phyloP scores from a whole-genome alignment of 305 asterid genomes.

The Plantago rigida region DNA sequence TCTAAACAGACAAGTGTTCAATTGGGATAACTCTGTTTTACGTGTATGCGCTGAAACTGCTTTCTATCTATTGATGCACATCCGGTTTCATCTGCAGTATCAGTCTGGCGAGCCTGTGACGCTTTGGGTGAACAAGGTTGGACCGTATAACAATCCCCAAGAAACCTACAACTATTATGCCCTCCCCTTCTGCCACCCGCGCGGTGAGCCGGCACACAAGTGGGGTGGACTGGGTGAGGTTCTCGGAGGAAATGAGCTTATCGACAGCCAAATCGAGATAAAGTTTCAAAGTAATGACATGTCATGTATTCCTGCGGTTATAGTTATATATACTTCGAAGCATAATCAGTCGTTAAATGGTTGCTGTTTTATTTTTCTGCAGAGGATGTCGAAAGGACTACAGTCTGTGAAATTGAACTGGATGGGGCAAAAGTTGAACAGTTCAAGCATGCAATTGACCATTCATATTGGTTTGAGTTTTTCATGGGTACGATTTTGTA shows the following conservation, averaged over 20 bases:
- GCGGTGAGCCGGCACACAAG: slow-evolving; percentile 55
- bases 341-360: not conserved
- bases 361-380: slow-evolving; percentile 16
- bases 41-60: not conserved
- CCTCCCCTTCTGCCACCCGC: slow-evolving; percentile 70
- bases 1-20: not conserved
- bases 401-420: slow-evolving; percentile 55
- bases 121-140: slow-evolving; percentile 81
- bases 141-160: slow-evolving; percentile 86
- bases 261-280: slow-evolving; percentile 74
- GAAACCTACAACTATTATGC: slow-evolving; percentile 78
- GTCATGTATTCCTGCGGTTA: slow-evolving; percentile 7
- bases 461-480: slow-evolving; percentile 64
- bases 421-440: slow-evolving; percentile 56
- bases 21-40: slow-evolving; percentile 5
- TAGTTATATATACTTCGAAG: slow-evolving; percentile 3
- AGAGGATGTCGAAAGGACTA: slow-evolving; percentile 47
- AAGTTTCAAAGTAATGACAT: slow-evolving; percentile 55
- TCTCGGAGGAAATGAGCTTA: slow-evolving; percentile 72
- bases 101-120: slow-evolving; percentile 55
- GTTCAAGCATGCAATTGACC: slow-evolving; percentile 60
- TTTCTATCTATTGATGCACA: slow-evolving; percentile 12
- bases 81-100: slow-evolving; percentile 48
- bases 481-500: slow-evolving; percentile 52
- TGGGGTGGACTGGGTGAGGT: slow-evolving; percentile 87